phyloP scores from a whole-genome alignment of 2,329 filamentous ascomycete species.

The Arthrobotrys pseudoclavata region DNA sequence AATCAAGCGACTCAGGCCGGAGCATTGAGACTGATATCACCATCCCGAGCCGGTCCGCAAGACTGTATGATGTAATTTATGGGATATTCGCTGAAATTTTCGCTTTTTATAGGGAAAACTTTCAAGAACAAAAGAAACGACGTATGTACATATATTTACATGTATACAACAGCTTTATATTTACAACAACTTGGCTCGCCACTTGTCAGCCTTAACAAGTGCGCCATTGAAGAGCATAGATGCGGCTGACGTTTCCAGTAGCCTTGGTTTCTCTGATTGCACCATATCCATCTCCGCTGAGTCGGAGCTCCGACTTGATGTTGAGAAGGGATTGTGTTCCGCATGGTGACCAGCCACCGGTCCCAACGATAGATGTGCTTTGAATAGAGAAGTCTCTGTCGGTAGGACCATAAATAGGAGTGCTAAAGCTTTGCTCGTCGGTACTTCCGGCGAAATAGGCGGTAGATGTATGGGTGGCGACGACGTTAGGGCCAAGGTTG shows the following conservation, averaged over 20 bases:
- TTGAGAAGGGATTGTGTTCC: conserved; percentile 38
- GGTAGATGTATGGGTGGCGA: conserved; percentile 35
- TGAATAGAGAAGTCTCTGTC: conserved; percentile 25
- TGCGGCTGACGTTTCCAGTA: conserved; percentile 25
- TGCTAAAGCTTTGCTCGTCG: conserved; percentile 32
- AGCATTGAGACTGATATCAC: neutral
- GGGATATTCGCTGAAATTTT: neutral
- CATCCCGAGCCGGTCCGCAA: neutral
- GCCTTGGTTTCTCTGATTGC: conserved; percentile 21
- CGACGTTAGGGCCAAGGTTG: conserved; percentile 17
- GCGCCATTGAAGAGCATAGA: conserved; percentile 42
- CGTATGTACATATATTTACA: neutral
- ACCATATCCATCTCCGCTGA: conserved; percentile 35
- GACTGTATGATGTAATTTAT: neutral
- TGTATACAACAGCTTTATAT: neutral
- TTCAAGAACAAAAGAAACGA: neutral
- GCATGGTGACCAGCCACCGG: conserved; percentile 46
- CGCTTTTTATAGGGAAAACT: neutral
- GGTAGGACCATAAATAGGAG: conserved; percentile 25
- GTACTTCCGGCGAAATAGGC: conserved; percentile 49
- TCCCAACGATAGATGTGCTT: conserved; percentile 25
- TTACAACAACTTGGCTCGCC: neutral
- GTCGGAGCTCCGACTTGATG: conserved; percentile 38
- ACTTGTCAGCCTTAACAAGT: conserved; percentile 9
- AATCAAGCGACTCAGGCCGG: neutral